Percentiles rank a stretch among this genome's conserved stretches.
phyloP scores from a whole-genome alignment of 2,329 filamentous ascomycete species.

The Cucurbitaria berberidis region DNA sequence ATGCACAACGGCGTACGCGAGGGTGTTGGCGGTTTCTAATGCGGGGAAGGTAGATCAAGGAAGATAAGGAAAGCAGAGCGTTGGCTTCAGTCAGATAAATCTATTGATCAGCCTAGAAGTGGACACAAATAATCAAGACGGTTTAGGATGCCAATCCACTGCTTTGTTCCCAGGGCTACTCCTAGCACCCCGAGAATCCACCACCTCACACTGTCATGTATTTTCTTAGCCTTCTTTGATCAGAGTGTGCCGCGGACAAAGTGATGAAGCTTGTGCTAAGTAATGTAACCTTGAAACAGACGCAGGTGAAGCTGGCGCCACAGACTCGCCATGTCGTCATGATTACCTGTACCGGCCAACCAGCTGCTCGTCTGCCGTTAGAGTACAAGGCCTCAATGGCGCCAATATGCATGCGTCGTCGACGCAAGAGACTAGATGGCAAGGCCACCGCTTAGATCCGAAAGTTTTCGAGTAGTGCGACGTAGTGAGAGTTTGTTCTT shows the following conservation, averaged over 20 bases:
- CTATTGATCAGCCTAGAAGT: background rate
- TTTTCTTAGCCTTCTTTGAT: conserved; percentile 1
- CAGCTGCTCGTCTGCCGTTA: conserved; percentile 8
- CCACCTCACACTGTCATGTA: conserved; percentile 1
- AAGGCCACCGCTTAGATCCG: conserved; percentile 26
- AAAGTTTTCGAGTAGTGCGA: conserved; percentile 14
- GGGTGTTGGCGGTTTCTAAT: background rate
- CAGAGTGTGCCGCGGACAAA: background rate
- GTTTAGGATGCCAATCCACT: background rate
- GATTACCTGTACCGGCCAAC: conserved; percentile 1
- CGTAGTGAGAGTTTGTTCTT: conserved; percentile 4
- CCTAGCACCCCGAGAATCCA: background rate
- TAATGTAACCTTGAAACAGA: background rate
- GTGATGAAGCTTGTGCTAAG: background rate
- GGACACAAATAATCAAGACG: background rate
- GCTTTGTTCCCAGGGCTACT: background rate
- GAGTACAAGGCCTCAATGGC: background rate
- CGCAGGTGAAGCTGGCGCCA: background rate
- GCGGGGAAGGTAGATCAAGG: background rate
- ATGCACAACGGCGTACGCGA: background rate
- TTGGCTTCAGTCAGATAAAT: no score
- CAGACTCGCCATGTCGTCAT: conserved; percentile 11
- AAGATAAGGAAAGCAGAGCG: background rate
- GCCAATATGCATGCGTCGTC: conserved; percentile 1
- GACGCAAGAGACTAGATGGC: conserved; percentile 12